phyloP scores from a whole-genome alignment of 129 eudicot species.

The Helianthus annuus region HanXRQr2.0-SUNRISE NC_035448.2:104522465-104522964 shows the following conservation, averaged over 20 bases:
- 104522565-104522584: slow-evolving; percentile 75
- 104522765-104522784: slow-evolving; percentile 92
- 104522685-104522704: slow-evolving; percentile 72
- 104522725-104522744: slow-evolving; percentile 63
- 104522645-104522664: slow-evolving; percentile 82
- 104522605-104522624: slow-evolving; percentile 93
- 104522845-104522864: neutral
- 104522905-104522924: neutral
- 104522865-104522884: neutral
- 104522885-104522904: neutral
- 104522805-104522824: slow-evolving; percentile 6
- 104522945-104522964: neutral
- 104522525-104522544: slow-evolving; percentile 69
- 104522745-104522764: slow-evolving; percentile 49
- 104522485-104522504: slow-evolving; percentile 68
- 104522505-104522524: slow-evolving; percentile 71
- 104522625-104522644: slow-evolving; percentile 89
- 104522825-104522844: neutral
- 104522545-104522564: slow-evolving; percentile 79
- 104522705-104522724: slow-evolving; percentile 70
- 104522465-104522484: slow-evolving; percentile 59
- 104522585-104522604: slow-evolving; percentile 84
- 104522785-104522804: slow-evolving; percentile 56
- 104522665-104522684: slow-evolving; percentile 97
- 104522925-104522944: neutral